phyloP scores from a whole-genome alignment of 108 stramenopile species.

The Cyclotella choctawhatcheeana region DNA sequence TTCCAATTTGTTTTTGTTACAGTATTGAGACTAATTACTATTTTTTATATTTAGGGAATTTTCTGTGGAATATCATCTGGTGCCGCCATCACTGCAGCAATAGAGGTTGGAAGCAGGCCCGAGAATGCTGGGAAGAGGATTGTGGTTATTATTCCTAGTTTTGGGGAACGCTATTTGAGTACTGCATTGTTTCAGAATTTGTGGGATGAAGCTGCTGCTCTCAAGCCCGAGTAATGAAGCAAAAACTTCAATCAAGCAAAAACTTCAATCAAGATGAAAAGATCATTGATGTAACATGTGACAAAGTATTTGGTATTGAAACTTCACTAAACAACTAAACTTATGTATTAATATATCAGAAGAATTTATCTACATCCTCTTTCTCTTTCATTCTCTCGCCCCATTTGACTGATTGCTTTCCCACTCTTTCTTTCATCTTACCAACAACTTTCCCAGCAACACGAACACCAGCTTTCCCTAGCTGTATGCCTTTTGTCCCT shows the following conservation, averaged over 20 bases:
- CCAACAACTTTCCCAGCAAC: slow-evolving; percentile 43
- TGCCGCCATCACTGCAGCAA: slow-evolving; percentile 71
- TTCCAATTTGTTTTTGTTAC: too few relatives aligned
- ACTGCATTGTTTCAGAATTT: slow-evolving; percentile 86
- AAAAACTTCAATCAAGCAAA: not conserved
- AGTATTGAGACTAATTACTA: too few relatives aligned
- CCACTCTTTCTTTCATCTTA: slow-evolving; percentile 44
- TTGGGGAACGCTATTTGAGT: slow-evolving; percentile 75
- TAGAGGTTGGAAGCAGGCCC: slow-evolving; percentile 68
- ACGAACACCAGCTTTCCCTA: slow-evolving; percentile 24
- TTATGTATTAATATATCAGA: not conserved
- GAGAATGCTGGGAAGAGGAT: slow-evolving; percentile 78
- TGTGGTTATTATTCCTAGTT: slow-evolving; percentile 67
- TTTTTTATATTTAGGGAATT: too few relatives aligned
- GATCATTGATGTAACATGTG: slow-evolving; percentile 3
- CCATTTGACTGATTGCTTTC: slow-evolving; percentile 29
- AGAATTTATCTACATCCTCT: slow-evolving; percentile 4
- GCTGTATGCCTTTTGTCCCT: slow-evolving; percentile 19
- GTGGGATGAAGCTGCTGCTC: slow-evolving; percentile 92
- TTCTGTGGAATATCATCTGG: slow-evolving; percentile 79
- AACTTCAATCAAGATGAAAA: not conserved
- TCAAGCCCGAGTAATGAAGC: not conserved
- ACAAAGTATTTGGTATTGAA: too few relatives aligned
- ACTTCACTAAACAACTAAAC: too few relatives aligned
- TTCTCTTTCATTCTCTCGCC: slow-evolving; percentile 28